A percentile compares a stretch with the other conserved stretches of the same genome.
Evolutionary conservation across 306 rosid genomes (phyloP).

Genomic region (Begonia masoniana): DNA sequence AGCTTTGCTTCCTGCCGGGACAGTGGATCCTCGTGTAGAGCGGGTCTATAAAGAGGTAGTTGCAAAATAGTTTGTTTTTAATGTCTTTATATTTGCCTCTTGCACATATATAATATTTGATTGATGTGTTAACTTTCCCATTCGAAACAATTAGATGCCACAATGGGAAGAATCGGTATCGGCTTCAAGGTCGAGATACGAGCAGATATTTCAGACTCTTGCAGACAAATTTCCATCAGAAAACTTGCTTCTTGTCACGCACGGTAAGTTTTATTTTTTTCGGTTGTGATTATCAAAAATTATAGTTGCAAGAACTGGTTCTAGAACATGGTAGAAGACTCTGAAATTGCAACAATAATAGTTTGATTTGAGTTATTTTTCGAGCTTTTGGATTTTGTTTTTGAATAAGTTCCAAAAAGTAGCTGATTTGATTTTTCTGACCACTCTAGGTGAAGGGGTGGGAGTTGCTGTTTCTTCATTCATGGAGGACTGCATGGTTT

Average conservation of each 20-base stretch:
- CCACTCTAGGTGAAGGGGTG: slow-evolving; percentile 64
- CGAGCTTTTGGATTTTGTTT: neutral
- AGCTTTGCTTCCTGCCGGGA: slow-evolving; percentile 56
- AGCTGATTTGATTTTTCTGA: neutral
- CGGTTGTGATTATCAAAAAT: neutral
- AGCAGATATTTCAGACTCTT: slow-evolving; percentile 41
- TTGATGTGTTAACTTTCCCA: neutral
- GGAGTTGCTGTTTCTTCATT: slow-evolving; percentile 46
- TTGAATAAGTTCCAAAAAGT: neutral
- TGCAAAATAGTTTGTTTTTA: neutral
- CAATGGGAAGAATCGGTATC: slow-evolving; percentile 44
- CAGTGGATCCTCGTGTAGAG: slow-evolving; percentile 43
- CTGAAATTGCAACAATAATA: too few relatives aligned
- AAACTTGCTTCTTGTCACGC: slow-evolving; percentile 87
- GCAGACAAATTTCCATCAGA: slow-evolving; percentile 59
- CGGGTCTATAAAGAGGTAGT: slow-evolving; percentile 57
- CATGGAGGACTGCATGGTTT: slow-evolving; percentile 31
- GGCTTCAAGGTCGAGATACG: slow-evolving; percentile 43
- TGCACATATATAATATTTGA: neutral
- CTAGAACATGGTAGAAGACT: too few relatives aligned
- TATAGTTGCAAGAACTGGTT: neutral
- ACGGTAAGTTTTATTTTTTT: slow-evolving; percentile 31
- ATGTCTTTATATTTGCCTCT: neutral
- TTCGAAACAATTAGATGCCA: slow-evolving; percentile 35
- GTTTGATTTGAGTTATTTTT: too few relatives aligned